Percentiles rank a stretch among this genome's conserved stretches.
Evolutionary conservation across 108 stramenopile genomes (phyloP).

Genomic region (Nitzschia palea): DNA sequence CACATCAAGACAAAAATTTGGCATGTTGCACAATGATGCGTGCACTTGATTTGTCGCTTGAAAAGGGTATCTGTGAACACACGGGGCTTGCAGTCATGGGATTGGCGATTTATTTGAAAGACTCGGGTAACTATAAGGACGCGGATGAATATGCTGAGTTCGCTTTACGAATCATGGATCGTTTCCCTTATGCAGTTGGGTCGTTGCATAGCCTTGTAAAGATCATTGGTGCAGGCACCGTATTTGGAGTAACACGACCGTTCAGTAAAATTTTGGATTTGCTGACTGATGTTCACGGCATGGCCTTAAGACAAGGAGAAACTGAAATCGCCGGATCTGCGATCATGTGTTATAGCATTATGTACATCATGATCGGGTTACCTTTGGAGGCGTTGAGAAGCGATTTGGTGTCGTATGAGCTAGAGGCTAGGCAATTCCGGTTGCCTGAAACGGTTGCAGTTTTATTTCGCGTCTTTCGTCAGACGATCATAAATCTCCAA

Average conservation of each 20-base stretch:
- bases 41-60: slow-evolving; percentile 5
- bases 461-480: slow-evolving; percentile 19
- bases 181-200: slow-evolving; percentile 8
- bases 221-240: background rate
- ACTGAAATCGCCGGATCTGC: slow-evolving; percentile 17
- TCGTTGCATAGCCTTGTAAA: slow-evolving; percentile 8
- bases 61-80: slow-evolving; percentile 16
- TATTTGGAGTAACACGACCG: slow-evolving; percentile 19
- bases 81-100: slow-evolving; percentile 10
- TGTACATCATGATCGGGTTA: slow-evolving; percentile 29
- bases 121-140: slow-evolving; percentile 9
- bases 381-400: slow-evolving; percentile 27
- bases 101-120: background rate
- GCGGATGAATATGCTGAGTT: slow-evolving; percentile 19
- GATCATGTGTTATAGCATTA: slow-evolving; percentile 17
- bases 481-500: slow-evolving; percentile 33
- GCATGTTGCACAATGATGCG: slow-evolving; percentile 5
- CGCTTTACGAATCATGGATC: slow-evolving; percentile 8
- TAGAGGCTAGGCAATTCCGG: slow-evolving; percentile 20
- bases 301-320: slow-evolving; percentile 19
- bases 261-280: slow-evolving; percentile 33
- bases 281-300: slow-evolving; percentile 22
- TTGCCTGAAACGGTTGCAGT: slow-evolving; percentile 11
- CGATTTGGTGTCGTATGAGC: slow-evolving; percentile 23
- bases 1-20: background rate